Base-by-base conservation (phyloP, 2,329 filamentous ascomycete species). In the Peltaster fructicola region DNA sequence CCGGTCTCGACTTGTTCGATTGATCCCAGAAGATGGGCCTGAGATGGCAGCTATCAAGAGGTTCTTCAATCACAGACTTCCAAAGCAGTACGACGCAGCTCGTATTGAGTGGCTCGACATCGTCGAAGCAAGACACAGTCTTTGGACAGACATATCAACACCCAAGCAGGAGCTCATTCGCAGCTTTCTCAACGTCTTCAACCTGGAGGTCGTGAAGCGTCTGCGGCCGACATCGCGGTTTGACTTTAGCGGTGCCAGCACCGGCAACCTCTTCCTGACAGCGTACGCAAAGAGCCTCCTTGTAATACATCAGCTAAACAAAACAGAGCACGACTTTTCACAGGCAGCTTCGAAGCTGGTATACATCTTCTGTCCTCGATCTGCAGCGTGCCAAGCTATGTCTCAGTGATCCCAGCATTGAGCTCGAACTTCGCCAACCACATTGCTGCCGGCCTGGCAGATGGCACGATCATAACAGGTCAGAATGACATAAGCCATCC, bases 361-460 rank as follows among this genome's bases (percentile, higher is more conserved):
- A 88, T 95, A 33, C 92, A 92, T 45, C 66, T 95, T 2, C 64
- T 95, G 4, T 77, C 76, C 24, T 77, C 74, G 38, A 79, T 93
- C 35, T 91, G 84, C 43, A 70, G 69, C n/a, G 76, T 95, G 1
- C 76, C 81, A 0, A 63, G 68, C 7, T 63, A 71, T 25, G 70
- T 88, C 5, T 65, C 71, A 0, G 81, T 93, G 1, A 68, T 95
- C 9, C 88, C 85, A 0, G 81, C 79, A 4, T 79, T 95, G 39
- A 91, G 92, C 57, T 82, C 77, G 34, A 95, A 92, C 49, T 93
- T 93, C 56, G 80, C 80, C 0, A 79, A 91, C 42, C 85, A 95
- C 51, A 95, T 95, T 37, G 81, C 77, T 5, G 85, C 82, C 2
- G 75, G 77, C 0, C 61, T 95, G 0, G 57, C 60, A 10, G 68